Conservation (phyloP, 2,329 filamentous ascomycete genomes). For the Pezicula radicicola region DNA sequence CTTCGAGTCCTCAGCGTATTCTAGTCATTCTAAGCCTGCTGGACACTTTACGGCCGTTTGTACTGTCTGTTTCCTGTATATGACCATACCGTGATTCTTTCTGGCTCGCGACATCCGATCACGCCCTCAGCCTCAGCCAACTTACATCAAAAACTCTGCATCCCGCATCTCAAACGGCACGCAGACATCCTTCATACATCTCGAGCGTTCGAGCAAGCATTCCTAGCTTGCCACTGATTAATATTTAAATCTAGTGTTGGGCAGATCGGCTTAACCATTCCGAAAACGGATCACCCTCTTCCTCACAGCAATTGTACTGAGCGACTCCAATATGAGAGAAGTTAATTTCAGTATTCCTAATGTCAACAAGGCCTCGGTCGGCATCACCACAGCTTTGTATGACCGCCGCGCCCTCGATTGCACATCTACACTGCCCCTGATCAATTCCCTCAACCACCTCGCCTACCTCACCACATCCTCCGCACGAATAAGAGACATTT, state of each 20-base stretch:
- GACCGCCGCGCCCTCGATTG: slow-evolving; percentile 96
- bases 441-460: slow-evolving; percentile 98
- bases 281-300: slow-evolving; percentile 8
- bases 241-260: slow-evolving; percentile 9
- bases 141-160: slow-evolving; percentile 11
- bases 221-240: slow-evolving; percentile 7
- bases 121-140: slow-evolving; percentile 9
- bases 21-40: slow-evolving; percentile 9
- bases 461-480: slow-evolving; percentile 98
- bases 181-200: slow-evolving; percentile 5
- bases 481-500: slow-evolving; percentile 92
- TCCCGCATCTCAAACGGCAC: slow-evolving; percentile 9
- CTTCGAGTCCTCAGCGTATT: slow-evolving; percentile 10
- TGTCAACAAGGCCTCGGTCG: slow-evolving; percentile 98
- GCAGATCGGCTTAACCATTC: slow-evolving; percentile 12
- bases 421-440: slow-evolving; percentile 93
- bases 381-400: slow-evolving; percentile 97
- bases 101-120: slow-evolving; percentile 21
- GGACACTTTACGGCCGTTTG: slow-evolving; percentile 13
- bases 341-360: slow-evolving; percentile 99
- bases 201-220: slow-evolving; percentile 14
- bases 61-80: slow-evolving; percentile 14
- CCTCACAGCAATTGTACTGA: slow-evolving; percentile 18
- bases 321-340: slow-evolving; percentile 79
- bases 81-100: slow-evolving; percentile 7